Evolutionary conservation across 2,329 filamentous ascomycete species (phyloP).

Genomic region (Hypoxylon sp.): DNA sequence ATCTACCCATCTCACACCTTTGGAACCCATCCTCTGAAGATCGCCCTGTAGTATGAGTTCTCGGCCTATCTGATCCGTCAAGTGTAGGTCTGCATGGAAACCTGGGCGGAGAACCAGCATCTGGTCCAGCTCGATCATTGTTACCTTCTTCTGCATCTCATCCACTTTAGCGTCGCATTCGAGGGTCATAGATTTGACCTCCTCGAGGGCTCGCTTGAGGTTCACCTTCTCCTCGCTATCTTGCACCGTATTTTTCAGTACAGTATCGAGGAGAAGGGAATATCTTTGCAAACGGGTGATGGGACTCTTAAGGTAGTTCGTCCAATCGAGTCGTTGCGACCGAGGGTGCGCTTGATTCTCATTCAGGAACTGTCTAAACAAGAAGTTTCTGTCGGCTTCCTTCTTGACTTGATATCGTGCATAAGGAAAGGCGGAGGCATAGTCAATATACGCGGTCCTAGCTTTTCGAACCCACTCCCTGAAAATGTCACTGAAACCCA

Average conservation of each 20-base stretch:
- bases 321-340: slow-evolving; percentile 90
- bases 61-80: slow-evolving; percentile 88
- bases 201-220: slow-evolving; percentile 85
- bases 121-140: slow-evolving; percentile 84
- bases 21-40: slow-evolving; percentile 88
- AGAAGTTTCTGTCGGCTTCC: slow-evolving; percentile 85
- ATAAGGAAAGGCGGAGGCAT: slow-evolving; percentile 88
- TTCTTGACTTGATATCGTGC: slow-evolving; percentile 87
- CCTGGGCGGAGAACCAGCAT: slow-evolving; percentile 89
- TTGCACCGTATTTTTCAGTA: slow-evolving; percentile 84
- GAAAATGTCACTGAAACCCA: slow-evolving; percentile 96
- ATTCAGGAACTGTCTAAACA: slow-evolving; percentile 90
- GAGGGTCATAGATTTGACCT: slow-evolving; percentile 89
- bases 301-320: slow-evolving; percentile 92
- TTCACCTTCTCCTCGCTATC: slow-evolving; percentile 94
- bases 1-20: slow-evolving; percentile 93
- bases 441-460: slow-evolving; percentile 89
- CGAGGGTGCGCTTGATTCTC: slow-evolving; percentile 82
- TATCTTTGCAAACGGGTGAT: slow-evolving; percentile 95
- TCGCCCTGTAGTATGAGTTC: slow-evolving; percentile 92
- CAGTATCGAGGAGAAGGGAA: slow-evolving; percentile 83
- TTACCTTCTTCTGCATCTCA: slow-evolving; percentile 91
- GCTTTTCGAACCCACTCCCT: slow-evolving; percentile 98
- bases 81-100: slow-evolving; percentile 90
- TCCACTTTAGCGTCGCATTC: slow-evolving; percentile 95